phyloP scores from a whole-genome alignment of 495 filamentous ascomycete species.

The Peziza echinospora region DNA sequence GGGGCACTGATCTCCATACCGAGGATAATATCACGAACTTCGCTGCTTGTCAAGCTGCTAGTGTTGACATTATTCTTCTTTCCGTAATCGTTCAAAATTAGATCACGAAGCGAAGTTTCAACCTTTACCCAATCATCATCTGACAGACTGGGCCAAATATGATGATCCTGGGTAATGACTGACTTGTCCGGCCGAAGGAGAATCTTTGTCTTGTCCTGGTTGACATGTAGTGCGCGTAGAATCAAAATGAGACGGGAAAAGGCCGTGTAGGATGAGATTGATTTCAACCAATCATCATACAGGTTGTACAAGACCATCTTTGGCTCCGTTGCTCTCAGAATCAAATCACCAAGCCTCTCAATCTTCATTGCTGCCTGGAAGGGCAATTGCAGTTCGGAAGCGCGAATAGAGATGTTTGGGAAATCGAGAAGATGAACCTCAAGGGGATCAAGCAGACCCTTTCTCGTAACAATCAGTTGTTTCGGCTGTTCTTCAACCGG shows the following conservation, averaged over 20 bases:
- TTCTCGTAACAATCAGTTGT: slow-evolving; percentile 94
- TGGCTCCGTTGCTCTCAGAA: slow-evolving; percentile 86
- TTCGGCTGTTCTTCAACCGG: slow-evolving; percentile 98
- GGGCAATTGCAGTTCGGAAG: slow-evolving; percentile 88
- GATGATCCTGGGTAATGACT: slow-evolving; percentile 94
- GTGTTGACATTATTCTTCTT: slow-evolving; percentile 99
- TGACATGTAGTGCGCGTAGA: slow-evolving; percentile 87
- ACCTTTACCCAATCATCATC: slow-evolving; percentile 99
- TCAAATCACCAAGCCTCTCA: slow-evolving; percentile 98
- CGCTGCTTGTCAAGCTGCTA: slow-evolving; percentile 81
- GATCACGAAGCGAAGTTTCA: slow-evolving; percentile 81
- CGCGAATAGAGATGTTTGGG: slow-evolving; percentile 97
- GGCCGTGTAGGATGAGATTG: slow-evolving; percentile 92
- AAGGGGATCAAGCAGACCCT: slow-evolving; percentile 89
- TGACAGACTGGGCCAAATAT: slow-evolving; percentile 88
- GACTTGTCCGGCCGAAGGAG: slow-evolving; percentile 94
- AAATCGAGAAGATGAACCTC: slow-evolving; percentile 97
- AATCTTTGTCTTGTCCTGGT: slow-evolving; percentile 95
- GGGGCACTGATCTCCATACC: slow-evolving; percentile 99
- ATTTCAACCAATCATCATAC: slow-evolving; percentile 98
- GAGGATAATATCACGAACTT: slow-evolving; percentile 95
- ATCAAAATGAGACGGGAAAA: slow-evolving; percentile 95
- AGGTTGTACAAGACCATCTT: slow-evolving; percentile 99
- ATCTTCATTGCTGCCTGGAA: slow-evolving; percentile 99
- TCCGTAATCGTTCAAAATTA: slow-evolving; percentile 95